phyloP scores from a whole-genome alignment of 768 basidiomycete species.

The Phylloporus arenicola region DNA sequence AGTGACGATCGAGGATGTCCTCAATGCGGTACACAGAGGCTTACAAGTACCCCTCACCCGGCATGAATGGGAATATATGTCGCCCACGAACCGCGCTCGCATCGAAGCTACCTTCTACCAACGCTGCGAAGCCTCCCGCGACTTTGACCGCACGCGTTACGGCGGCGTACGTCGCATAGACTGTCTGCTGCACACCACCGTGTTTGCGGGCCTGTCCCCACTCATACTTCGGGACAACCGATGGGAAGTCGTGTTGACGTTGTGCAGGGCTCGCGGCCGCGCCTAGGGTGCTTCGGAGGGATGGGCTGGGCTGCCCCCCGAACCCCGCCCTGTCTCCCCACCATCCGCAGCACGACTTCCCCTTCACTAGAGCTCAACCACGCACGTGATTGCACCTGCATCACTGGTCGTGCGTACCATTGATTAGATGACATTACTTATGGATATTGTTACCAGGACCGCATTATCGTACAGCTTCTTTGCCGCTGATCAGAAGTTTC shows the following conservation, averaged over 20 bases:
- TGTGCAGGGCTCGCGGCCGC: slow-evolving; percentile 28
- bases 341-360: slow-evolving; percentile 4
- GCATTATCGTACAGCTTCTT: not conserved
- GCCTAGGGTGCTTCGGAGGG: not conserved
- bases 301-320: not conserved
- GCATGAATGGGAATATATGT: slow-evolving; percentile 40
- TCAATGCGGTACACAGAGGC: slow-evolving; percentile 40
- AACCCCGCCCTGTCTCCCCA: not conserved
- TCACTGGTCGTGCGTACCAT: not conserved
- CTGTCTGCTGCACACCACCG: slow-evolving; percentile 42
- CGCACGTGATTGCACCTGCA: slow-evolving; percentile 10
- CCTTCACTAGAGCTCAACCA: slow-evolving; percentile 1
- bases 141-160: slow-evolving; percentile 32
- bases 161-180: slow-evolving; percentile 47
- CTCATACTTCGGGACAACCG: slow-evolving; percentile 33
- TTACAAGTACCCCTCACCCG: slow-evolving; percentile 36
- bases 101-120: slow-evolving; percentile 39
- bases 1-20: slow-evolving; percentile 49
- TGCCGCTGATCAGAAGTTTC: slow-evolving; percentile 2
- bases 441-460: slow-evolving; percentile 9
- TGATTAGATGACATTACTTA: slow-evolving; percentile 3
- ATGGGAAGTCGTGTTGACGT: slow-evolving; percentile 41
- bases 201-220: slow-evolving; percentile 49
- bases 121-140: slow-evolving; percentile 39
- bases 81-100: slow-evolving; percentile 38